Percentiles rank a stretch among this genome's conserved stretches.
phyloP scores from a whole-genome alignment of 495 filamentous ascomycete species.

The Penicillium dipodomyicola region DNA sequence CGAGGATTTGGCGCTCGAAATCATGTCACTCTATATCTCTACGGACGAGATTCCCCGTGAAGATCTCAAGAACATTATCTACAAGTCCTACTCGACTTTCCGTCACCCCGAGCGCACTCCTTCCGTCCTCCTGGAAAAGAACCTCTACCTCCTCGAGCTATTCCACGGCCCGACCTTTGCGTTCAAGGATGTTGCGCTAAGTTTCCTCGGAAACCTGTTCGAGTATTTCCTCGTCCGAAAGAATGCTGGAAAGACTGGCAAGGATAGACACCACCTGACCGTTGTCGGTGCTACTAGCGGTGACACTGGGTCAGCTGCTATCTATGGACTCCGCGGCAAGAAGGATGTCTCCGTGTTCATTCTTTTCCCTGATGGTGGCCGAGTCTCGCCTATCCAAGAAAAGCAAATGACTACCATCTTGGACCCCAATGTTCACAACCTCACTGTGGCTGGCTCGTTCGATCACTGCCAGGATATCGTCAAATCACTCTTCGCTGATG shows the following conservation, averaged over 20 bases:
- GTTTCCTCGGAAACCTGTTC: slow-evolving; percentile 92
- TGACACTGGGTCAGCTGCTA: slow-evolving; percentile 92
- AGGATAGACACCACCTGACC: slow-evolving; percentile 78
- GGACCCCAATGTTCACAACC: slow-evolving; percentile 83
- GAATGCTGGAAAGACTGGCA: slow-evolving; percentile 70
- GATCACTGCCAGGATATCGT: slow-evolving; percentile 97
- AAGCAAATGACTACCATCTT: slow-evolving; percentile 91
- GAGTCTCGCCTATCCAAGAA: slow-evolving; percentile 73
- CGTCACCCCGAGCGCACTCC: slow-evolving; percentile 58
- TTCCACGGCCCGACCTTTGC: slow-evolving; percentile 98
- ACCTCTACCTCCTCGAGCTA: slow-evolving; percentile 83
- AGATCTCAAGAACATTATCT: slow-evolving; percentile 79
- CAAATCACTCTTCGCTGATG: slow-evolving; percentile 78
- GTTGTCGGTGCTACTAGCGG: slow-evolving; percentile 92
- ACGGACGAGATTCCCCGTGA: slow-evolving; percentile 71
- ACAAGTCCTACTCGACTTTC: slow-evolving; percentile 82
- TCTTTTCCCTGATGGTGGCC: slow-evolving; percentile 79
- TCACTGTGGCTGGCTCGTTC: slow-evolving; percentile 83
- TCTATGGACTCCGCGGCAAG: slow-evolving; percentile 96
- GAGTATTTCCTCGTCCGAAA: slow-evolving; percentile 88
- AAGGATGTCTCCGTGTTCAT: slow-evolving; percentile 94
- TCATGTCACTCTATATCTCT: slow-evolving; percentile 81
- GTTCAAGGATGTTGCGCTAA: slow-evolving; percentile 84
- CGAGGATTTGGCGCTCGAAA: slow-evolving; percentile 63
- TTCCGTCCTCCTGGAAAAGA: slow-evolving; percentile 63